Evolutionary conservation across 495 filamentous ascomycete species (phyloP).

Genomic region (Saxophila tyrrhenica): DNA sequence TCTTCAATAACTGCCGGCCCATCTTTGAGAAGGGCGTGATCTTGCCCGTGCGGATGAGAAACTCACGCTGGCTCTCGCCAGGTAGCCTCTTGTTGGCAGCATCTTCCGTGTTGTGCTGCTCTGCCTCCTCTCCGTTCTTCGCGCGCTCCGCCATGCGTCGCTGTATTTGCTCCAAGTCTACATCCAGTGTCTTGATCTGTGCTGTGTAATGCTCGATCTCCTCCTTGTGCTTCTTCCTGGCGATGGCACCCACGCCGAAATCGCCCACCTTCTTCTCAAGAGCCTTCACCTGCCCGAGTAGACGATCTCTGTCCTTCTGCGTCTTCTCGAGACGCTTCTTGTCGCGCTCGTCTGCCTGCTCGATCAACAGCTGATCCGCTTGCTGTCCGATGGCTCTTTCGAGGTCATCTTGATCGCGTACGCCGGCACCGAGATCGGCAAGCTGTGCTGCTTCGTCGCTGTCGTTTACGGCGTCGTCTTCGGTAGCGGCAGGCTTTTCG

Average conservation of each 20-base stretch:
- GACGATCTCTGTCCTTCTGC: slow-evolving; percentile 45
- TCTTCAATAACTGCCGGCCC: slow-evolving; percentile 17
- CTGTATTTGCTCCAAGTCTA: slow-evolving; percentile 67
- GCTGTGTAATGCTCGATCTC: slow-evolving; percentile 54
- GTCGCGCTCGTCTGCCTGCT: slow-evolving; percentile 80
- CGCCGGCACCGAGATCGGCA: slow-evolving; percentile 36
- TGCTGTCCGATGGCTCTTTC: slow-evolving; percentile 40
- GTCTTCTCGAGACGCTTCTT: slow-evolving; percentile 75
- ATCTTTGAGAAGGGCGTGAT: slow-evolving; percentile 88
- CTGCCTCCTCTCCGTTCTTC: slow-evolving; percentile 33
- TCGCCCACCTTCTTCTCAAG: slow-evolving; percentile 41
- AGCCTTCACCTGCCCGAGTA: slow-evolving; percentile 38
- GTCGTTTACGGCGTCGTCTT: not conserved
- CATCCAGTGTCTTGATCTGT: slow-evolving; percentile 47
- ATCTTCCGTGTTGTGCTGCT: slow-evolving; percentile 19
- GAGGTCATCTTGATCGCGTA: slow-evolving; percentile 72
- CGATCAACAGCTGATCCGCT: slow-evolving; percentile 65
- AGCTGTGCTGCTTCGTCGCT: slow-evolving; percentile 11
- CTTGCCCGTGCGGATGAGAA: slow-evolving; percentile 88
- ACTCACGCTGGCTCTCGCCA: slow-evolving; percentile 75
- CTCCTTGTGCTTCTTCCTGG: slow-evolving; percentile 40
- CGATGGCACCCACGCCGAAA: slow-evolving; percentile 34
- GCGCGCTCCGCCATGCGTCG: slow-evolving; percentile 62
- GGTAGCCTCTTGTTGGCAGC: slow-evolving; percentile 48
- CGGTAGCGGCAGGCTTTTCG: too few species aligned